phyloP scores from a whole-genome alignment of 2,329 filamentous ascomycete species.

The Monosporascus cannonballus region DNA sequence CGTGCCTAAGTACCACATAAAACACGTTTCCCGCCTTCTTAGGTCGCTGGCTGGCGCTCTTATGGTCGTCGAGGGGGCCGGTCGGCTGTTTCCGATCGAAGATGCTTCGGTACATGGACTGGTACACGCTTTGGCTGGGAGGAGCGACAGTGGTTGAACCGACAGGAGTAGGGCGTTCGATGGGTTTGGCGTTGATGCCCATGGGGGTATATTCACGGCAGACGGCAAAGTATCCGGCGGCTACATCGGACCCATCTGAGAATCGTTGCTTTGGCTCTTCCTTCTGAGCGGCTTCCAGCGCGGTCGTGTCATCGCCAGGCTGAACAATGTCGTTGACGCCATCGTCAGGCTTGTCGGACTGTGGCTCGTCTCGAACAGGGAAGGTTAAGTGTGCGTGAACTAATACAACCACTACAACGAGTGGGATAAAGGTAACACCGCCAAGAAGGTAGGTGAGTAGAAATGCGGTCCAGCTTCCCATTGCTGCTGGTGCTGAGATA shows the following conservation, averaged over 20 bases:
- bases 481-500: constrained; percentile 23
- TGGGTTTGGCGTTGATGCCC: constrained; percentile 87
- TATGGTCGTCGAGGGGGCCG: constrained; percentile 42
- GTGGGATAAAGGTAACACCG: constrained; percentile 80
- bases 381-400: constrained; percentile 64
- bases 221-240: constrained; percentile 91
- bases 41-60: constrained; percentile 44
- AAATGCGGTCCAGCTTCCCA: constrained; percentile 51
- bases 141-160: constrained; percentile 68
- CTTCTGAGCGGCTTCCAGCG: constrained; percentile 56
- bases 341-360: constrained; percentile 20
- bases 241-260: constrained; percentile 66
- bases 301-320: constrained; percentile 58
- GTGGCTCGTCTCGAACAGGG: constrained; percentile 43
- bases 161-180: constrained; percentile 75
- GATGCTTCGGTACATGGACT: constrained; percentile 94
- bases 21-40: constrained; percentile 80
- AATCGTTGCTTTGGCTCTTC: constrained; percentile 53
- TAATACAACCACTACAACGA: constrained; percentile 56
- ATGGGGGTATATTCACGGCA: constrained; percentile 88
- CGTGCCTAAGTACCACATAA: constrained; percentile 86
- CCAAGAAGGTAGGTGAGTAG: constrained; percentile 76
- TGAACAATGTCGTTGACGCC: constrained; percentile 42
- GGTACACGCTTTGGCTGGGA: constrained; percentile 90
- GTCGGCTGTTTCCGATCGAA: constrained; percentile 69